Evolutionary conservation across 805 yeast species (phyloP), one percentile per base, ranked within the genome.

Genomic region (Tetrapisispora nanseiensis): DNA sequence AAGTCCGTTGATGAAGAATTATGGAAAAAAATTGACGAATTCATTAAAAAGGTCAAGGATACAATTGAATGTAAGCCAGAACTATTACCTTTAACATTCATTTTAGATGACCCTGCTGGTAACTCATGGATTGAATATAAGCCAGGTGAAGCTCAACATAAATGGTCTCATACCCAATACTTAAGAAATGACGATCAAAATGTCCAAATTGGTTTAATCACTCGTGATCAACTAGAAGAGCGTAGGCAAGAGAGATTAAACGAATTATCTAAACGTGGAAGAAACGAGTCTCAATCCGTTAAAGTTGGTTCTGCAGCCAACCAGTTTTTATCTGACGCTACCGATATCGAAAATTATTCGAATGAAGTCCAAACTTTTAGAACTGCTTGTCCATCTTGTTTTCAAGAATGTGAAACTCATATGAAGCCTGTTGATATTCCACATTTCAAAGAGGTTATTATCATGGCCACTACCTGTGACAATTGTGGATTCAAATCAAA

Each of bases 381-480:
- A 33, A 95, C 97, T 4, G 76, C 95, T 9, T 92, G 99, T 65
- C 90, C 97, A 8, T 75, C 92, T 16, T 92, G 99, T 65, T 40
- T 48, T 40, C 75, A 72, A 51, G 75, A 74, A 44, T 84, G 95
- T 63, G 85, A 78, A 43, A 92, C 99, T 2, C 94, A 89, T 60
- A 92, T 92, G 99, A 92, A 92, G 68, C 76, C 87, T 30, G 95
- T 92, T 19, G 81, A 86, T 62, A 92, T 92, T 51, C 99, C 99
- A 18, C 97, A 92, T 66, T 92, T 92, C 75, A 89, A 90, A 67
- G 97, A 92, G 51, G 99, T 92, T 32, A 82, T 92, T 46, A 76
- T 92, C 54, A 92, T 92, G 98, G 82, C 94, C 38, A 92, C 98
- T 1, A 80, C 76, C 1, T 92, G 99, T 68, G 89, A 81, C 26